These are phyloP conservation scores for Galerina sulciceps DNA, from an alignment of 768 basidiomycete species.

Conservation along the genomic window DNA sequence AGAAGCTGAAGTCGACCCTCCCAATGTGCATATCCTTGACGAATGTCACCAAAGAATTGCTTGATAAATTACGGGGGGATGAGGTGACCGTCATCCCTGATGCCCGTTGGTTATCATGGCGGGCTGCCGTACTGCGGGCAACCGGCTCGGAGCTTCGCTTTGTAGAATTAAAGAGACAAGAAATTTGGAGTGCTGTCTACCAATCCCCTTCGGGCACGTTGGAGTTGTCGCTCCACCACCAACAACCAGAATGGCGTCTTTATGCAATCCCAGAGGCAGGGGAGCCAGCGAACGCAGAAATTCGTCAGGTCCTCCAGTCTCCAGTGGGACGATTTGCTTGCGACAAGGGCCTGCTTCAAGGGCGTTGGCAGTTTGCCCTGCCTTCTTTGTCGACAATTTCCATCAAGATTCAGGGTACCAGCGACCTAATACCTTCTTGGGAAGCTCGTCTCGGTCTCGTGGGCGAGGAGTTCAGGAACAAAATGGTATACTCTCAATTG, in stretches of 20 bases:
- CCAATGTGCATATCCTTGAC: constrained; percentile 83
- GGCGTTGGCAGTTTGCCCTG: constrained; percentile 81
- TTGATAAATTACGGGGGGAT: constrained; percentile 52
- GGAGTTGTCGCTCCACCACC: constrained; percentile 77
- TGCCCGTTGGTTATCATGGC: constrained; percentile 73
- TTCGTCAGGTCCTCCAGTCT: constrained; percentile 70
- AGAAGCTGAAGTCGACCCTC: constrained; percentile 74
- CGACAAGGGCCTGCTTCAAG: constrained; percentile 58
- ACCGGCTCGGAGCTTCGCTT: constrained; percentile 74
- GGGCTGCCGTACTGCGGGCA: constrained; percentile 64
- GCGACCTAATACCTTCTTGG: constrained; percentile 83
- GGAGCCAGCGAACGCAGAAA: constrained; percentile 79
- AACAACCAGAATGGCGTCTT: constrained; percentile 85
- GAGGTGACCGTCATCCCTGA: constrained; percentile 48
- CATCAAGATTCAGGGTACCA: constrained; percentile 66
- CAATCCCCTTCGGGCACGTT: constrained; percentile 71
- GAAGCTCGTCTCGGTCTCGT: constrained; percentile 78
- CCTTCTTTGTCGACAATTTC: constrained; percentile 60
- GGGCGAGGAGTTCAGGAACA: constrained; percentile 66
- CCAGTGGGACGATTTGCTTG: constrained; percentile 82
- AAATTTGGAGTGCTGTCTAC: constrained; percentile 84
- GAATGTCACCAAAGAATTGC: constrained; percentile 49
- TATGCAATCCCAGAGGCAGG: constrained; percentile 69
- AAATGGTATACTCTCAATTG: constrained; percentile 68
- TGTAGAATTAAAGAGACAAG: constrained; percentile 84